Evolutionary conservation across 805 yeast genomes (phyloP), one percentile per base, ranked within the genome.

Genomic region (Clavispora santaluciae): DNA sequence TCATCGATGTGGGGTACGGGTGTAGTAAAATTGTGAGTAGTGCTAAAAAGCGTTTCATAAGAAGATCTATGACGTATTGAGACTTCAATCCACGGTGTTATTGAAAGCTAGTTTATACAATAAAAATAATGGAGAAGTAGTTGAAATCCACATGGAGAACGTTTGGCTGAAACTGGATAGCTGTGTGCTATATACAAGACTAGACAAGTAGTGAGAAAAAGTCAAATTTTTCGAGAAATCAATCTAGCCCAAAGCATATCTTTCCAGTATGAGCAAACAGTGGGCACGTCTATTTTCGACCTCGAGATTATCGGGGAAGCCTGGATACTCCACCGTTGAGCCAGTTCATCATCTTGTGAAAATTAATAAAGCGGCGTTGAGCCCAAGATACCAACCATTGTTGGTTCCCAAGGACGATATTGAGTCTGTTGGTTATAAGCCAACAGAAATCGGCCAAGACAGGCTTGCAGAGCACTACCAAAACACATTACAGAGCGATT

Each of bases 331-430:
- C 29, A 75, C 86, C 38, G 90, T 87, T 26, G 78, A 83, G 38
- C 98, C 99, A 1, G 95, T 91, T 12, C 99, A 93, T 62, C 99
- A 93, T 64, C 74, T 78, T 44, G 86, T 91, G 33, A 79, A 78
- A 50, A 79, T 87, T 56, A 75, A 78, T 54, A 93, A 93, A 61
- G 66, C 79, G 28, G 76, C 77, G 40, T 74, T 91, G 37, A 83
- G 90, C 26, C 89, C 91, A 42, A 72, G 82, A 45, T 85, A 81
- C 61, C 79, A 84, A 39, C 85, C 79, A 29, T 64, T 86, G 43
- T 76, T 84, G 46, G 64, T 73, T 37, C 77, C 82, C 22, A 80
- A 82, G 50, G 78, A 79, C 54, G 95, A 89, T 61, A 78, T 89
- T 46, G 76, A 85, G 57, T 81, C 95, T 11, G 83, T 93, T 15